Percentiles rank a stretch among this genome's conserved stretches.
These are phyloP conservation scores for Ustilago cynodontis DNA, from an alignment of 1,284 basidiomycete genomes.

Conservation along the genomic window DNA sequence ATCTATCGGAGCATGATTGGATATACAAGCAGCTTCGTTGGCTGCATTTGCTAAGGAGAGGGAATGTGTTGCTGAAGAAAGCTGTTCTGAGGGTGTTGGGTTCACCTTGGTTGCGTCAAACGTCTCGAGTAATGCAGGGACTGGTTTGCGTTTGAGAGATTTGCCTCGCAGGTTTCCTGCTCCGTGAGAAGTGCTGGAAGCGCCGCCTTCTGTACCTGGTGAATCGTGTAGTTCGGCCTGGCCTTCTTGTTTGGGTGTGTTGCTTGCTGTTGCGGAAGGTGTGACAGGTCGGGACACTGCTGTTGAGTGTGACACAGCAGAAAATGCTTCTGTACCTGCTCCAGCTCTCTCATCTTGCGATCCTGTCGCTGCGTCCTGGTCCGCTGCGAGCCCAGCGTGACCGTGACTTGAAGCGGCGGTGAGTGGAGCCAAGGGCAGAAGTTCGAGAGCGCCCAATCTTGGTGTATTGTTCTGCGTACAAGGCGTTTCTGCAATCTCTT, in stretches of 20 bases:
- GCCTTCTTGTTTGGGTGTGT: background rate
- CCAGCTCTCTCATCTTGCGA: background rate
- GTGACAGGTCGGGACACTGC: background rate
- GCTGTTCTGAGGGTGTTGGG: background rate
- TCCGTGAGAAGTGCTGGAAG: background rate
- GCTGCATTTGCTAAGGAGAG: background rate
- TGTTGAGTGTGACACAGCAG: constrained; percentile 4
- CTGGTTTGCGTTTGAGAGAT: constrained; percentile 34
- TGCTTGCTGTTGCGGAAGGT: background rate
- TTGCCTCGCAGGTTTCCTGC: background rate
- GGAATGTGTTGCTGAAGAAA: background rate
- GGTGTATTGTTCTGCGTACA: background rate
- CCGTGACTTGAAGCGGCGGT: background rate
- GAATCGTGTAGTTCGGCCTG: background rate
- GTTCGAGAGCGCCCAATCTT: background rate
- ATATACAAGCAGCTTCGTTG: background rate
- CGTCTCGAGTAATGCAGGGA: constrained; percentile 18
- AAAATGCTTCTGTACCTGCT: constrained; percentile 8
- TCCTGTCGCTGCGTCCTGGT: background rate
- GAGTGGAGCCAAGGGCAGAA: background rate
- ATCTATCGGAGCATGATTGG: background rate
- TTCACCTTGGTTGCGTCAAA: background rate
- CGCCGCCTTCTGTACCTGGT: background rate
- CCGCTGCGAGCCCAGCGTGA: background rate
- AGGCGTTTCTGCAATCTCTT: constrained; percentile 8